Base-by-base conservation (phyloP, 441 rosid species). In the Euphorbia neoarborescens region DNA sequence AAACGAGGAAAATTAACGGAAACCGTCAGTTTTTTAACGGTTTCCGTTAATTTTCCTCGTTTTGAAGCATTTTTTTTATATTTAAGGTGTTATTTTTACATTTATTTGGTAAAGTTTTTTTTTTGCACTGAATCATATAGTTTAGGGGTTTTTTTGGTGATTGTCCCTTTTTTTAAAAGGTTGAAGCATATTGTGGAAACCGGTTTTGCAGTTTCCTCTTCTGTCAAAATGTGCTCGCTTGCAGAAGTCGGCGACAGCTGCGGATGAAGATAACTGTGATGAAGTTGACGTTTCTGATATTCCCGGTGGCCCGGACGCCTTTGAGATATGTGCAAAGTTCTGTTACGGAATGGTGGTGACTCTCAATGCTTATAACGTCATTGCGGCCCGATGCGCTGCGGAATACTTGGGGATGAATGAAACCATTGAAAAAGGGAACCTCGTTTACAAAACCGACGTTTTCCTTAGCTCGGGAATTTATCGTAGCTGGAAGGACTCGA, bases 401-500 rank as follows among this genome's bases (percentile, higher is more conserved):
- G 91, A 91, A 76, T 87, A 85, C 81, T 81, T 91, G 2, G 93
- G 83, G 75, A 91, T 91, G 95, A 76, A 89, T 4, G 97, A 91
- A 75, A 74, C 78, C 20, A 73, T 83, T 14, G 97, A 91, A 73
- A 89, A 89, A 78, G 95, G 95, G 76, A 91, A 91, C 50, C 87
- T 91, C 37, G 76, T 84, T 70, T 87, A 87, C 84, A 89, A 91
- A 79, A 80, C 88, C n/a, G 91, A 91, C 59, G 89, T 91, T 70
- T 91, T 91, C 73, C 89, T 89, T 59, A 85, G 73, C 81, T 79
- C 91, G 3, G 84, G 93, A 77, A 80, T 89, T 57, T 91, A 84
- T 57, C 87, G 80, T 62, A 84, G 95, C 81, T 91, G 97, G 97
- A 91, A 91, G 77, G 97, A 91, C 81, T 89, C 95, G 1, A 85